Percentiles rank a stretch among this genome's conserved stretches.
These are phyloP conservation scores for Talaromyces stipitatus DNA, from an alignment of 495 filamentous ascomycete species.

Conservation along the genomic window DNA sequence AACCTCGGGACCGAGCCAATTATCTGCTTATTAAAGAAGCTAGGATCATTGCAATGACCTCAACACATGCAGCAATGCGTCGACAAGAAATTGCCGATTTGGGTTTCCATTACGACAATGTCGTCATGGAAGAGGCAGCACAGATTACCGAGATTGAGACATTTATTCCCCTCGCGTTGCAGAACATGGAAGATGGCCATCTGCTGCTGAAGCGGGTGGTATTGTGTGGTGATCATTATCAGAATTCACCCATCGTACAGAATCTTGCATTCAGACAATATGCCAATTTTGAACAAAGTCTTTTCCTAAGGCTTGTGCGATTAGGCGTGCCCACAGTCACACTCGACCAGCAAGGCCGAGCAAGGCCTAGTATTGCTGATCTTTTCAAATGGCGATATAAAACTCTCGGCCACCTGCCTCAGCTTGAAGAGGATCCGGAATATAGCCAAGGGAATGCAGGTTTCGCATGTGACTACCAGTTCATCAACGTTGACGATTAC, in stretches of 20 bases:
- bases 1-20: slow-evolving; percentile 84
- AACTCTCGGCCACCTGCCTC: slow-evolving; percentile 68
- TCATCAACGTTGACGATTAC: slow-evolving; percentile 93
- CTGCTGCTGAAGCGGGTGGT: slow-evolving; percentile 79
- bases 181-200: slow-evolving; percentile 65
- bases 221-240: slow-evolving; percentile 89
- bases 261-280: slow-evolving; percentile 95
- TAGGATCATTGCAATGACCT: slow-evolving; percentile 95
- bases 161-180: slow-evolving; percentile 87
- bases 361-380: slow-evolving; percentile 75
- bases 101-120: slow-evolving; percentile 95
- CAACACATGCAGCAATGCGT: slow-evolving; percentile 97
- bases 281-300: slow-evolving; percentile 88
- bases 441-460: slow-evolving; percentile 84
- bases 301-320: slow-evolving; percentile 85
- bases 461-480: slow-evolving; percentile 90
- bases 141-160: slow-evolving; percentile 98
- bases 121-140: slow-evolving; percentile 97
- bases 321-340: slow-evolving; percentile 84
- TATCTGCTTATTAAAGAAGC: slow-evolving; percentile 94
- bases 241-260: slow-evolving; percentile 94
- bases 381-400: slow-evolving; percentile 94
- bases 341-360: slow-evolving; percentile 88
- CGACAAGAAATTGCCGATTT: slow-evolving; percentile 82
- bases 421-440: slow-evolving; percentile 57